Evolutionary conservation across 352 stramenopile genomes (phyloP), one percentile per base, ranked within the genome.

Genomic region (Globisporangium radiosum): DNA sequence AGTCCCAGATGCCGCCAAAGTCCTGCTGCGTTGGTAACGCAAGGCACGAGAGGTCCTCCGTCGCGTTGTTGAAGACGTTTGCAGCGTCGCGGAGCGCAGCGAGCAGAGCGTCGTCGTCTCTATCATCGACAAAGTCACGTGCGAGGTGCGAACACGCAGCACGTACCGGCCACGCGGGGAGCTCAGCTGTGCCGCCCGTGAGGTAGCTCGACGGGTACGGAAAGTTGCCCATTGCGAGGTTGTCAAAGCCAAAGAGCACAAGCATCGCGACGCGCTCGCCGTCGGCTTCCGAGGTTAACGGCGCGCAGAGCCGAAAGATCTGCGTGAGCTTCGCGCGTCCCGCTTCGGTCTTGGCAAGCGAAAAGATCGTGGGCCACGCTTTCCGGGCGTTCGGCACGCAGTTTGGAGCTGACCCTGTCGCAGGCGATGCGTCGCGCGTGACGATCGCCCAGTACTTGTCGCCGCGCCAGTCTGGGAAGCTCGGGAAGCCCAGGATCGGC

Each of bases 191-290:
- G 33, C 85, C 87, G 8, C 83, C 80, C 3, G 90, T 87, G 37
- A 98, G 79, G 66, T 99, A 99, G 51, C 76, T 95, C 4, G 87
- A 97, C 25, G 92, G 81, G 69, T 98, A 99, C 5, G 96, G 96
- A 65, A 97, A 98, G 60, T 97, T 91, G 9, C 94, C 95, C 89
- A 98, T 98, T 0, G 95, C 90, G 67, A 99, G 63, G 40, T 78
- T 96, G 66, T 97, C 94, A 66, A 97, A 98, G 33, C 90, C 87
- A 50, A 88, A 83, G 37, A 92, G 56, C 33, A 92, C 65, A 15
- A 73, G 78, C 73, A 94, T 87, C 7, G 87, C 86, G 17, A 96
- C 58, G 14, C 71, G 62, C 62, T 88, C 75, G 15, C 69, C 75
- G 17, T 91, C 69, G 0, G 65, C 53, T 39, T 78, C 67, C 6